Conservation (phyloP, 139 green algal species). For the Pseudopediastrum boryanum region DNA sequence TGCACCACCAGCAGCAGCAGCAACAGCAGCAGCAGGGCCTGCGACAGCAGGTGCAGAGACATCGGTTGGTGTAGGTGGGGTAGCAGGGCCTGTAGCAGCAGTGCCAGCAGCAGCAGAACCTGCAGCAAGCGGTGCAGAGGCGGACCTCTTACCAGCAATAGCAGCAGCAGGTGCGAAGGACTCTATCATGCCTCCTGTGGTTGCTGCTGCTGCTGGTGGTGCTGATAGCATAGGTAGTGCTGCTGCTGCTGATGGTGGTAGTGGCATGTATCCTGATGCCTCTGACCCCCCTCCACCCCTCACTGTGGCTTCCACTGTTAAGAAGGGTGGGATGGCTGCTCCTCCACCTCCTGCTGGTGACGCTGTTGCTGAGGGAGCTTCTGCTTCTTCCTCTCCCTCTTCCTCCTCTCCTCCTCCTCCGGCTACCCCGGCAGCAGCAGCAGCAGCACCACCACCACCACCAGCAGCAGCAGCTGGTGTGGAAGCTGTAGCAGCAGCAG, state of each 20-base stretch:
- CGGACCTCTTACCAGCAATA: neutral
- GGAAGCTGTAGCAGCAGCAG: neutral
- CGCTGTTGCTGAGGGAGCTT: constrained; percentile 1
- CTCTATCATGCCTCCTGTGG: neutral
- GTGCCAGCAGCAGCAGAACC: neutral
- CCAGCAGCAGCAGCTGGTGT: neutral
- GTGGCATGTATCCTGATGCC: too few species aligned
- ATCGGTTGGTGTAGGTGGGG: neutral
- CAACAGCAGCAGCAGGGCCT: neutral
- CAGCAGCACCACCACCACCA: neutral
- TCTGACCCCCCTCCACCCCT: too few species aligned
- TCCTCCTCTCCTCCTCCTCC: neutral
- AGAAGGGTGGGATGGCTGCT: too few species aligned
- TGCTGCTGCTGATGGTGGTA: constrained; percentile 10
- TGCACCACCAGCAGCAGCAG: neutral
- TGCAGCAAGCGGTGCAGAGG: neutral
- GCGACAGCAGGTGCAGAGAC: neutral
- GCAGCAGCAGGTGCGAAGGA: neutral
- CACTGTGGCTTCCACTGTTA: too few species aligned
- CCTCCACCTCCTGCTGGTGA: too few species aligned
- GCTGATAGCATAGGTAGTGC: neutral
- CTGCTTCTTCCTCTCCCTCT: too few species aligned
- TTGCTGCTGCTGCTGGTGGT: neutral
- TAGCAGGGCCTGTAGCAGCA: neutral
- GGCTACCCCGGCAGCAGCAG: neutral